Conservation (phyloP, 257 asterid species). For the Asclepias syriaca region DNA sequence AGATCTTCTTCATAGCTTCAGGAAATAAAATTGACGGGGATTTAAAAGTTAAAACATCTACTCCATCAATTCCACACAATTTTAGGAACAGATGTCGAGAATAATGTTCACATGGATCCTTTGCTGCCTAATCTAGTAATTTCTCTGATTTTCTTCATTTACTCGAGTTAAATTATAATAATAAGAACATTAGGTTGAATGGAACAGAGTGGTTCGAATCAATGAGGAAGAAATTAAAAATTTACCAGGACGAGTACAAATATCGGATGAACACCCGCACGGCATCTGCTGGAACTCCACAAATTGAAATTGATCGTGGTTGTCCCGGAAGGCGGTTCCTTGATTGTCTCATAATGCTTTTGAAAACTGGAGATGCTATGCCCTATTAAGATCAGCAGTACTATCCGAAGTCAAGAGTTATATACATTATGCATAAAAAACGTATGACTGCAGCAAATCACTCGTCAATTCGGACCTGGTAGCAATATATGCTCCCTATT, state of each 20-base stretch:
- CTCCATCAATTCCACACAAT: too few species aligned
- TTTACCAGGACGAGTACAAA: slow-evolving; percentile 82
- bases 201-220: neutral
- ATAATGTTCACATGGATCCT: neutral
- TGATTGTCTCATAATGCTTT: slow-evolving; percentile 41
- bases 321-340: slow-evolving; percentile 27
- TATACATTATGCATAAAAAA: neutral
- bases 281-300: slow-evolving; percentile 80
- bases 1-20: slow-evolving; percentile 66
- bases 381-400: slow-evolving; percentile 44
- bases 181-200: too few species aligned
- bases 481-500: neutral
- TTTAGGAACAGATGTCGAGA: too few species aligned
- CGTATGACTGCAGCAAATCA: neutral
- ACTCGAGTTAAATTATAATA: neutral
- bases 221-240: neutral
- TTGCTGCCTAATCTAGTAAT: neutral
- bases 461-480: neutral
- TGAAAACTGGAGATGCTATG: slow-evolving; percentile 67
- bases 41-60: neutral
- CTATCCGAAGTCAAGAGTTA: neutral
- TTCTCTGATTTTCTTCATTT: neutral
- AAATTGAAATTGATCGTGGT: slow-evolving; percentile 42
- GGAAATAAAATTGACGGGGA: slow-evolving; percentile 1
- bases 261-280: slow-evolving; percentile 65